These are phyloP conservation scores for Alliaria petiolata DNA, from an alignment of 345 rosid genomes.

Conservation along the genomic window DNA sequence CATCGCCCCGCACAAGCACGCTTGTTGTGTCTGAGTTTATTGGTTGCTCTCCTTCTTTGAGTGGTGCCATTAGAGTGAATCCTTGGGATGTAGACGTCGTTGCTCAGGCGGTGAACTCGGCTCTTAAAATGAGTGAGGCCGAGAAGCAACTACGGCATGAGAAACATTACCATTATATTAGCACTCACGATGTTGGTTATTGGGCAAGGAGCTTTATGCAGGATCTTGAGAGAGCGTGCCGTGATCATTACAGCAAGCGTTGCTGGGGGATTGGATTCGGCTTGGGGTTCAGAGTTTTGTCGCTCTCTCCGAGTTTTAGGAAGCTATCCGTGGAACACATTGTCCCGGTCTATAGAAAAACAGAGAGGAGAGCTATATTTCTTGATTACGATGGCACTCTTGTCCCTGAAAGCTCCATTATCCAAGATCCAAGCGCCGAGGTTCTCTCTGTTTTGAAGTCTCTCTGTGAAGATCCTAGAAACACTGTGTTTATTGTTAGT, in stretches of 20 bases:
- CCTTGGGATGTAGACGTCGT: conserved; percentile 44
- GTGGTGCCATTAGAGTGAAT: conserved; percentile 48
- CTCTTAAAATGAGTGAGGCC: conserved; percentile 32
- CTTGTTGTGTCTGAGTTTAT: conserved; percentile 46
- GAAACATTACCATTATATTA: conserved; percentile 45
- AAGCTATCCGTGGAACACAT: conserved; percentile 34
- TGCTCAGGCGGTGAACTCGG: conserved; percentile 36
- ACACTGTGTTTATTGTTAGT: conserved; percentile 42
- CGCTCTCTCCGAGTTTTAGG: conserved; percentile 41
- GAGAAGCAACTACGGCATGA: conserved; percentile 39
- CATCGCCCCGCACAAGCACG: conserved; percentile 29
- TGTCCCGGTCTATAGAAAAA: conserved; percentile 31
- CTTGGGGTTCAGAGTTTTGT: conserved; percentile 36
- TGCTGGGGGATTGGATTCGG: conserved; percentile 48
- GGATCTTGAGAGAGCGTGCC: conserved; percentile 42
- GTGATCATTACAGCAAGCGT: conserved; percentile 38
- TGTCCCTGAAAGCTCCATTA: conserved; percentile 32
- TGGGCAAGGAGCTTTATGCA: conserved; percentile 50
- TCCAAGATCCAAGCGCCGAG: conserved; percentile 31
- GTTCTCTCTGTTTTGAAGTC: conserved; percentile 31
- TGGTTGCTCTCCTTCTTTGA: conserved; percentile 47
- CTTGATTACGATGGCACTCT: conserved; percentile 48
- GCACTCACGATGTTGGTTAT: conserved; percentile 54
- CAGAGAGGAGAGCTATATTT: conserved; percentile 37
- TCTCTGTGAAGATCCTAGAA: conserved; percentile 34